Base-by-base conservation (phyloP, 2,329 filamentous ascomycete genomes). In the Arthrobotrys sphaeroides region DNA sequence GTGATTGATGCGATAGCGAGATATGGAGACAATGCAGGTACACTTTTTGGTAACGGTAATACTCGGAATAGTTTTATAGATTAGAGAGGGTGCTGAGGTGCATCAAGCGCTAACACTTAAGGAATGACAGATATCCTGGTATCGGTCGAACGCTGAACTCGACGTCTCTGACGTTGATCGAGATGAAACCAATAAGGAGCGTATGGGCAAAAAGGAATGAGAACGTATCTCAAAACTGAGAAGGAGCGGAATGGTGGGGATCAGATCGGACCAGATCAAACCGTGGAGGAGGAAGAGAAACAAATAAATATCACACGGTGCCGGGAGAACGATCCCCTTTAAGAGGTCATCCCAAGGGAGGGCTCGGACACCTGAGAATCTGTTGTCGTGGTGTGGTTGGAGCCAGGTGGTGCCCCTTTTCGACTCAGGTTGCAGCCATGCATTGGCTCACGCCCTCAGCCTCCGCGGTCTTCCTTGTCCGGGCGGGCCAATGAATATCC, bases 151-250 rank as follows among this genome's bases (percentile, higher is more conserved):
- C 51, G 49, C 49, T 64, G 60, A 33, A 31, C 31, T 64, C 36
- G 43, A 74, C 70, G 70, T 74, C 72, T 40, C 64, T 69, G 72
- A 75, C 64, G 72, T 66, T 64, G 18, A 16, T 65, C 62, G 62
- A 69, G 53, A 38, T 66, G 45, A 68, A 62, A 47, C 43, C 33
- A 57, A 68, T 43, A 75, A 69, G 64, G 72, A 75, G 72, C 38
- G 64, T 74, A 28, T 33, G 16, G 22, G 33, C 53, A 68, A 61
- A 73, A 66, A 74, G 62, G 70, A 68, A 62, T 16, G 55, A 62
- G 57, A 57, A 65, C 33, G 72, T 65, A 61, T 75, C 64, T 64
- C 53, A 60, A 49, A 69, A 75, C 57, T 57, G 64, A 69, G n/a
- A n/a, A 33, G 13, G 64, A 75, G 51, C 64, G 72, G 72, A 65